Percentiles rank a stretch among this genome's conserved stretches.
Conservation (phyloP, 441 rosid species). For the Viola pubescens region DNA sequence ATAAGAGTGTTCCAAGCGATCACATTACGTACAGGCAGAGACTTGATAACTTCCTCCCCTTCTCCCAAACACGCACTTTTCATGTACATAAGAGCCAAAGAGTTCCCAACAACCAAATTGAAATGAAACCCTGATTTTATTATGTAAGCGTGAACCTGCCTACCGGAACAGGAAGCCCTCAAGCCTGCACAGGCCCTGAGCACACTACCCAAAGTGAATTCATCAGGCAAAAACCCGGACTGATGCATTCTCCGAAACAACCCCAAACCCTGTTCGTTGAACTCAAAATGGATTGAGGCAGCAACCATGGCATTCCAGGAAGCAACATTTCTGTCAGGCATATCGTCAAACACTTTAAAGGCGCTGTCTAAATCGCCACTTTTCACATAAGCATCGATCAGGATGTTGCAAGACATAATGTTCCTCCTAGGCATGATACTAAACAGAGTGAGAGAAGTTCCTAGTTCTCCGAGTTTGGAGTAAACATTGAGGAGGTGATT, state of each 20-base stretch:
- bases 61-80: conserved; percentile 50
- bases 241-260: conserved; percentile 52
- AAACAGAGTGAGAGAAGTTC: conserved; percentile 38
- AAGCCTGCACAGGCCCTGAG: conserved; percentile 75
- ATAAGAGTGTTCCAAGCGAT: conserved; percentile 86
- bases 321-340: conserved; percentile 57
- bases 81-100: conserved; percentile 91
- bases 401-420: conserved; percentile 65
- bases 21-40: conserved; percentile 44
- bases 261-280: conserved; percentile 51
- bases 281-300: conserved; percentile 52
- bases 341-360: conserved; percentile 59
- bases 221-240: conserved; percentile 53
- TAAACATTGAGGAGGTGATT: conserved; percentile 73
- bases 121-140: conserved; percentile 52
- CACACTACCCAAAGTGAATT: conserved; percentile 61
- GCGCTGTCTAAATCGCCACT: conserved; percentile 53
- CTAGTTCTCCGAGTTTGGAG: conserved; percentile 48
- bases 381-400: conserved; percentile 46
- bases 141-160: conserved; percentile 51
- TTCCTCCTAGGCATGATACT: conserved; percentile 41
- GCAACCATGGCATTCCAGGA: conserved; percentile 78
- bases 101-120: conserved; percentile 59
- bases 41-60: conserved; percentile 54
- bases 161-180: conserved; percentile 38